Base-by-base conservation (phyloP, 208 protist genomes). In the Tritrichomonas musculus region DNA sequence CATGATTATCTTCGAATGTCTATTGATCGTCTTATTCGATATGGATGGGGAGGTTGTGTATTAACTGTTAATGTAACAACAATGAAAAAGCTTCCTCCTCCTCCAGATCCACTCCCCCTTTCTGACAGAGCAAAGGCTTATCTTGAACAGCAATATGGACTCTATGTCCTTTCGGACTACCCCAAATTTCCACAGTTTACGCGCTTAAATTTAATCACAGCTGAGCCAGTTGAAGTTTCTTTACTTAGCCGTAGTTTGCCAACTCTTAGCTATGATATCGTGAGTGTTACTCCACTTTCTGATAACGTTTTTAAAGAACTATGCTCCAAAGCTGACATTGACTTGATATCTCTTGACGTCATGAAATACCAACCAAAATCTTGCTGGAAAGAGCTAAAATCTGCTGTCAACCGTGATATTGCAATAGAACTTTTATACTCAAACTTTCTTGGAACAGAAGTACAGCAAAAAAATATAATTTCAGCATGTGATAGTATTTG, bases 81-180 rank as follows among this genome's bases (percentile, higher is more conserved):
- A 57, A 88, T 88, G 77, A 88, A 88, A 60, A 88, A 88, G 9
- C 0, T 57, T 88, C 77, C 77, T 88, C 77, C 47, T 17, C 77
- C 77, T n/a, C 77, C 77, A 30, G 77, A 88, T 1, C 77, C 77
- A 36, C 11, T 88, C 5, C 20, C 44, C 4, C 20, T 88, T 20
- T 88, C 77, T 1, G 27, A 53, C 2, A 27, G n/a, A n/a, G 41
- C 77, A 55, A 47, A n/a, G 39, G 77, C 77, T 25, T 39, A 39
- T 33, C 3, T 88, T 33, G 14, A 57, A 36, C 25, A 47, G 41
- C 33, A 33, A 39, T 60, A 88, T 30, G 13, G 25, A 11, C 47
- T 88, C 20, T 88, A 33, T 30, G 44, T 44, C 17, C 22, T 88
- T 27, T 53, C 77, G 20, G 77, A 88, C 57, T 88, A 88, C 39